Conservation (phyloP, 441 rosid genomes). For the Lepidium campestre region DNA sequence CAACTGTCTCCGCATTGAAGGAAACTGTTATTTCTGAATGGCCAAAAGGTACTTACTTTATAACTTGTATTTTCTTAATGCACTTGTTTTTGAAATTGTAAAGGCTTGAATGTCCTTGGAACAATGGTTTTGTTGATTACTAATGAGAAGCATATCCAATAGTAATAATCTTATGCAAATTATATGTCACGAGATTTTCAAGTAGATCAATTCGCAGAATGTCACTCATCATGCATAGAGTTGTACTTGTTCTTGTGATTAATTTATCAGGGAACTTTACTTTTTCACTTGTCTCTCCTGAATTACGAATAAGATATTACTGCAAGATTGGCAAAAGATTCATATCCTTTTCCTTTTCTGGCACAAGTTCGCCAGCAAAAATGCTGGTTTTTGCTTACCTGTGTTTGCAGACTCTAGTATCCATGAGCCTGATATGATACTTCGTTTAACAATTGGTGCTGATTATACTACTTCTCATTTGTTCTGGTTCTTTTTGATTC, state of each 20-base stretch:
- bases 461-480: neutral
- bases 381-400: neutral
- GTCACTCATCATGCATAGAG: neutral
- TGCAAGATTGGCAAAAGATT: neutral
- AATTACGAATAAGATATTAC: neutral
- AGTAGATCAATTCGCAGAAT: neutral
- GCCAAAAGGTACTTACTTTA: conserved; percentile 65
- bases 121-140: neutral
- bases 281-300: neutral
- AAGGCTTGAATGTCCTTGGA: neutral
- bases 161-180: neutral
- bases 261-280: neutral
- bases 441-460: neutral
- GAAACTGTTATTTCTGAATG: conserved; percentile 89
- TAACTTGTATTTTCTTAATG: neutral
- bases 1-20: conserved; percentile 82
- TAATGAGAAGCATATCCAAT: neutral
- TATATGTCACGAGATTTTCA: neutral
- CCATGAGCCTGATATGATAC: neutral
- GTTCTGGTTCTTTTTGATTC: conserved; percentile 1
- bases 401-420: neutral
- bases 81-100: neutral
- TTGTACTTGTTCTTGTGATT: neutral
- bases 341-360: no score
- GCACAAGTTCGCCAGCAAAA: neutral